These are phyloP conservation scores for Hypoxylon perforatum DNA, from an alignment of 495 filamentous ascomycete genomes.

Conservation along the genomic window DNA sequence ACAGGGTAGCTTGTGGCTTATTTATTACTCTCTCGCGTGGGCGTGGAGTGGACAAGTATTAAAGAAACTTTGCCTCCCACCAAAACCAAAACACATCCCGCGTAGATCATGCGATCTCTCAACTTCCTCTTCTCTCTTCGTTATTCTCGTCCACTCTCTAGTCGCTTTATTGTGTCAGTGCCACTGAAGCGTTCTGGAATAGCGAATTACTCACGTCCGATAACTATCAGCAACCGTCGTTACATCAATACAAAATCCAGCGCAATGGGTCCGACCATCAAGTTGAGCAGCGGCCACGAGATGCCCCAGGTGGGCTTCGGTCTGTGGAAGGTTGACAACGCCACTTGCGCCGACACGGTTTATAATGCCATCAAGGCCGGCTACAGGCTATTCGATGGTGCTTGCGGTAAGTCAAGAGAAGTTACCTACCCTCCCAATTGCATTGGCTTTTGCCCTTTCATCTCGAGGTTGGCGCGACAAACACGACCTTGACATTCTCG, in stretches of 20 bases:
- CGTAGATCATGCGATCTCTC: conserved; percentile 30
- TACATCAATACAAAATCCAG: conserved; percentile 22
- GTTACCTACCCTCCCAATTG: neutral
- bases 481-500: conserved; percentile 28
- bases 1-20: conserved; percentile 29
- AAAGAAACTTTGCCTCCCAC: conserved; percentile 27
- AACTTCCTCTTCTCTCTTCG: conserved; percentile 25
- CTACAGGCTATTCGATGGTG: conserved; percentile 88
- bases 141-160: conserved; percentile 28
- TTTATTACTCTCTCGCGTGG: conserved; percentile 30
- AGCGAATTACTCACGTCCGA: conserved; percentile 14
- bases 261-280: conserved; percentile 69
- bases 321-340: conserved; percentile 89
- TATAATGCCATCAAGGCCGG: conserved; percentile 91
- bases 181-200: conserved; percentile 16
- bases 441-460: neutral
- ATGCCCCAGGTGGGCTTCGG: conserved; percentile 89
- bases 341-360: conserved; percentile 79
- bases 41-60: conserved; percentile 20
- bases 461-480: conserved; percentile 13
- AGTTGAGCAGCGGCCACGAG: conserved; percentile 81
- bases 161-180: conserved; percentile 22
- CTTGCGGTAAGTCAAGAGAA: conserved; percentile 83
- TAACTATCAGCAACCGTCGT: conserved; percentile 12
- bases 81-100: conserved; percentile 8